Conservation (phyloP, 2,329 filamentous ascomycete genomes). For the Colletotrichum truncatum region DNA sequence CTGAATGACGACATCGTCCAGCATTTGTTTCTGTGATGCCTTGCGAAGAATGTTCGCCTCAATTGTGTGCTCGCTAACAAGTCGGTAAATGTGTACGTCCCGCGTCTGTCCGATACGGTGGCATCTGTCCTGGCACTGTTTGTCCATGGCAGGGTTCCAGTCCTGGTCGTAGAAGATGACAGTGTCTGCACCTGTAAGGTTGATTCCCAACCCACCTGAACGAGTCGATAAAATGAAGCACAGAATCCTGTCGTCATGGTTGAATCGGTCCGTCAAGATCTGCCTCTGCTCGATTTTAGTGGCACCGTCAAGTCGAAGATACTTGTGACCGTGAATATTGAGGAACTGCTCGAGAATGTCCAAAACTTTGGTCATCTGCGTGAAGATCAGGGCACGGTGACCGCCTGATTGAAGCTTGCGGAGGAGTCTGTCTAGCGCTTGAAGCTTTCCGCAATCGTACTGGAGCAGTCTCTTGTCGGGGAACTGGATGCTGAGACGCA, state of each 20-base stretch:
- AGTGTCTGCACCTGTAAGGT: constrained; percentile 94
- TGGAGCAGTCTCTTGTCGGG: constrained; percentile 96
- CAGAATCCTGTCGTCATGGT: constrained; percentile 89
- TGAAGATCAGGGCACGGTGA: constrained; percentile 96
- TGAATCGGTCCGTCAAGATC: constrained; percentile 95
- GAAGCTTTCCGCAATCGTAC: constrained; percentile 97
- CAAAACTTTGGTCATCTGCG: constrained; percentile 98
- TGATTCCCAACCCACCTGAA: constrained; percentile 94
- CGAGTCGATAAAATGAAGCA: constrained; percentile 96
- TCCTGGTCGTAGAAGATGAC: constrained; percentile 99
- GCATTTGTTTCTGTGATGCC: constrained; percentile 95
- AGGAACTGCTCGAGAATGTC: constrained; percentile 98
- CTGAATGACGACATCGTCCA: constrained; percentile 98
- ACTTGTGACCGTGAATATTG: constrained; percentile 97
- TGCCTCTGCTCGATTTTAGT: constrained; percentile 97
- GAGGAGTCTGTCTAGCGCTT: constrained; percentile 86
- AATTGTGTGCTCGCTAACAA: constrained; percentile 93
- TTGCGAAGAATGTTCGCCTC: constrained; percentile 98
- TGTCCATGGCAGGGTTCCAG: constrained; percentile 99
- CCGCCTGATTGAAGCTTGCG: constrained; percentile 88
- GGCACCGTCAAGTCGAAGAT: constrained; percentile 93
- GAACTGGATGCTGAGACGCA: constrained; percentile 94
- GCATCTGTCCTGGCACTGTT: constrained; percentile 96
- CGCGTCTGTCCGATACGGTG: constrained; percentile 98
- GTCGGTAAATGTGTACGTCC: constrained; percentile 96